Evolutionary conservation across 1,139 yeast species (phyloP), one percentile per base, ranked within the genome.

Genomic region (Kurtzmaniella natalensis): DNA sequence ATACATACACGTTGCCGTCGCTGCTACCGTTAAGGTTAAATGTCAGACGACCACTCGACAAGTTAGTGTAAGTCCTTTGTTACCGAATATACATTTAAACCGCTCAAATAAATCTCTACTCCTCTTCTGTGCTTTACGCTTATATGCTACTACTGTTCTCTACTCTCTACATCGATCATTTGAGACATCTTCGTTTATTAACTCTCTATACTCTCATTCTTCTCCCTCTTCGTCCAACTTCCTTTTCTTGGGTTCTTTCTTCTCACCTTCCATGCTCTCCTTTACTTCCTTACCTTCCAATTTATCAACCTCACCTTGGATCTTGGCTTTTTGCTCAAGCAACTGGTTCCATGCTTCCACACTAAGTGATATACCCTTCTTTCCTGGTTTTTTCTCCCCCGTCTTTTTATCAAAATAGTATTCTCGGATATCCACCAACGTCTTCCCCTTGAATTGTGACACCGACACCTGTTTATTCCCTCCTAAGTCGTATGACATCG

Each of bases 281-380:
- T 34, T 37, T 24, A 18, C 36, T 37, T 35, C 37, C 36, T 37
- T 41, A 38, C 30, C 30, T 37, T 27, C 62, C 66, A 78, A 55
- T 25, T 54, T 55, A 31, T 63, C 72, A 45, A 85, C 57, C 1
- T 89, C 89, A 13, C 63, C 75, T 33, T 76, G 66, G 29, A 87
- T 78, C 37, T 71, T 68, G n/a, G 65, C 71, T n/a, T 67, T 57
- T 29, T 70, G 62, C 23, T 66, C 73, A 35, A 79, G 45, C 28
- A 87, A 57, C 36, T 62, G 67, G 31, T 60, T 62, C 84, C 94
- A 87, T 23, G 72, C 70, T 15, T 78, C 94, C 44, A 72, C 78
- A 1, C 88, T 81, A 37, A 87, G 59, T 1, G 95, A 77, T 18
- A 87, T 84, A 1, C 96, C 95, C 64, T 87, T 87, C 50, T 78